Percentiles rank a stretch among this genome's conserved stretches.
These are phyloP conservation scores for Lathyrus sativus DNA, from an alignment of 306 rosid genomes.

Conservation along the genomic window DNA sequence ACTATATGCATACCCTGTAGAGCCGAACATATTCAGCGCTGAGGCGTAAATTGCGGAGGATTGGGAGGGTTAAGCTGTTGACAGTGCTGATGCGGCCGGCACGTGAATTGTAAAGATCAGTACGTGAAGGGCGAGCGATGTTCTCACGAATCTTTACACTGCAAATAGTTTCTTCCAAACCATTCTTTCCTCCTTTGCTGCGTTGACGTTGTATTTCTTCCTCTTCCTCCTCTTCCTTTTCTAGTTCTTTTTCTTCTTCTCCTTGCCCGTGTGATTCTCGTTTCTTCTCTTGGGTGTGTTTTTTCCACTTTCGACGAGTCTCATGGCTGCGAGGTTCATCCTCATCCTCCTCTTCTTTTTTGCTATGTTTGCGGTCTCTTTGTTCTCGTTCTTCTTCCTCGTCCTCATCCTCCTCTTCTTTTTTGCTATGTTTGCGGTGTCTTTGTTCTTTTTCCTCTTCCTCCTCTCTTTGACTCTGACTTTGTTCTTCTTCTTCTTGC, in stretches of 20 bases:
- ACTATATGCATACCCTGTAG: slow-evolving; percentile 34
- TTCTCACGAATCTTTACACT: slow-evolving; percentile 35
- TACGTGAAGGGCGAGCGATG: slow-evolving; percentile 41
- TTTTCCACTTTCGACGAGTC: background rate
- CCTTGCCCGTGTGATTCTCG: background rate
- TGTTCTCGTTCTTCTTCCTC: background rate
- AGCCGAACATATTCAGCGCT: slow-evolving; percentile 52
- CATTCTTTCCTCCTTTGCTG: slow-evolving; percentile 27
- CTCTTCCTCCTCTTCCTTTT: background rate
- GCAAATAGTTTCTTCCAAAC: slow-evolving; percentile 49
- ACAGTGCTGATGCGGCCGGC: slow-evolving; percentile 46
- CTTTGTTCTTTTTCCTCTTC: background rate
- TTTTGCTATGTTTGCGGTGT: background rate
- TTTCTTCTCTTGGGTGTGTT: background rate
- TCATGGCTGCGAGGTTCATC: background rate
- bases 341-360: background rate
- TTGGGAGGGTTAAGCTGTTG: slow-evolving; percentile 45
- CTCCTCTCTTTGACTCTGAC: no score
- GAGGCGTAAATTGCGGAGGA: slow-evolving; percentile 44
- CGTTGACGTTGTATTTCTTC: background rate
- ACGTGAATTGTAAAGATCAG: slow-evolving; percentile 45
- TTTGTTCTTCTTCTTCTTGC: background rate
- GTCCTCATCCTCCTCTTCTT: background rate
- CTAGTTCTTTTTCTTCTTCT: background rate
- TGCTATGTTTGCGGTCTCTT: no score